Percentiles rank a stretch among this genome's conserved stretches.
Conservation (phyloP, 1,284 basidiomycete species). For the Gymnopus androsaceus region DNA sequence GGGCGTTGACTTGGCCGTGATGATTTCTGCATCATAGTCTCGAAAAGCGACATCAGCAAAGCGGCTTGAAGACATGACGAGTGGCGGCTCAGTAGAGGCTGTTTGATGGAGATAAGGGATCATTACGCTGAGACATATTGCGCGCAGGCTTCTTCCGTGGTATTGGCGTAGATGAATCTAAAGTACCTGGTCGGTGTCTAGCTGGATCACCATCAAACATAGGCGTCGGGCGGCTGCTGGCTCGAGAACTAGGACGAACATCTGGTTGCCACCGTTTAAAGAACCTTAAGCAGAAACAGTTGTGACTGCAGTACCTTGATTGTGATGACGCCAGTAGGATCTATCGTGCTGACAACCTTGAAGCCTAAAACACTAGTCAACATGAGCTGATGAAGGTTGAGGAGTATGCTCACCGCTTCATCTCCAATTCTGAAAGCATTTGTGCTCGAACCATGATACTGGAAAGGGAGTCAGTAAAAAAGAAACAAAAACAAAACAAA, state of each 20-base stretch:
- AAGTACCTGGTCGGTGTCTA: constrained; percentile 21
- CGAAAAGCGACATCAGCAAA: constrained; percentile 70
- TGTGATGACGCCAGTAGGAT: constrained; percentile 52
- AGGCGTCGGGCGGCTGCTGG: constrained; percentile 34
- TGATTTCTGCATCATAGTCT: constrained; percentile 52
- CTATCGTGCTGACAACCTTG: constrained; percentile 94
- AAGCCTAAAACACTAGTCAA: constrained; percentile 53
- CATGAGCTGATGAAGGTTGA: neutral
- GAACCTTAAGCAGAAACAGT: constrained; percentile 84
- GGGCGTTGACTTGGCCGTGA: constrained; percentile 44
- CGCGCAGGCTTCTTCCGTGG: constrained; percentile 80
- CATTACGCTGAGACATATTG: constrained; percentile 85
- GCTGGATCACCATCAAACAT: constrained; percentile 33
- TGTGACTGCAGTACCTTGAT: constrained; percentile 87
- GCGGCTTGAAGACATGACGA: constrained; percentile 63
- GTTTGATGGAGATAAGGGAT: constrained; percentile 81
- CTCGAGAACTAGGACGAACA: constrained; percentile 42
- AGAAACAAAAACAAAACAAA: constrained; percentile 3
- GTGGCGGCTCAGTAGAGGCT: constrained; percentile 55
- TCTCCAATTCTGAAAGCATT: constrained; percentile 98
- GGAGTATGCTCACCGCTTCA: constrained; percentile 69
- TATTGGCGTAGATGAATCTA: constrained; percentile 36
- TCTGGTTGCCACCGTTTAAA: constrained; percentile 69
- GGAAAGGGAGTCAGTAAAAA: constrained; percentile 17
- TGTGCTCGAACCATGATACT: constrained; percentile 97